Evolutionary conservation across 106 monocot genomes (phyloP), one percentile per base, ranked within the genome.

Genomic region (Xerophyta viscosa): DNA sequence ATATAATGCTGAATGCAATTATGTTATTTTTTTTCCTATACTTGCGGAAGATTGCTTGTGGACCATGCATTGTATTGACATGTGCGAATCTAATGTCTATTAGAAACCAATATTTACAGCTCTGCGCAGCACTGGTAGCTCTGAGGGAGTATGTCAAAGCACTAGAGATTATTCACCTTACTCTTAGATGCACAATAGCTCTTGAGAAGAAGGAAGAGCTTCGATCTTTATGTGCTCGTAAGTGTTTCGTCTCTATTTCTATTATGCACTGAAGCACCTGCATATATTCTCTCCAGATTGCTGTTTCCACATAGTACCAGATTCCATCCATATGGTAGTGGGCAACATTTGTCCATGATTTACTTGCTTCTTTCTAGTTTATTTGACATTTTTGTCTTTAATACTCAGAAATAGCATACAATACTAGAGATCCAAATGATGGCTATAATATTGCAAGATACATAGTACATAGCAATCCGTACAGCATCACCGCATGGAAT

Each of bases 401-500:
- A 24, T 48, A 54, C 66, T 11, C 87, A 92, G 87, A 90, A 75
- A 86, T 98, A 65, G 86, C 98, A 31, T 86, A 76, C 47, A 79
- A 41, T 41, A 69, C 86, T 30, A 62, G 56, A 58, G 90, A 98
- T 74, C 85, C 89, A 12, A 83, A 74, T 64, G 79, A 86, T 77
- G 98, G 86, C 17, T 99, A 79, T 58, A 66, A 86, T 37, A 90
- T 77, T 83, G 98, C 79, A 29, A 60, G 82, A n/a, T 66, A 82
- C 54, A 67, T 86, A 60, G 90, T 86, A 55, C 60, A 66, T 29
- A 71, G 72, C 19, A 79, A 86, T 72, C 90, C 90, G 8, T 57
- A 83, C 47, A 86, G 81, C 33, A 75, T 62, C 25, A 67, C 82
- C 41, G 98, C 90, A 0, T 99, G 98, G 98, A 90, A 99, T 60